Evolutionary conservation across 148 eudicot species (phyloP).

Genomic region (Spergularia bocconei): DNA sequence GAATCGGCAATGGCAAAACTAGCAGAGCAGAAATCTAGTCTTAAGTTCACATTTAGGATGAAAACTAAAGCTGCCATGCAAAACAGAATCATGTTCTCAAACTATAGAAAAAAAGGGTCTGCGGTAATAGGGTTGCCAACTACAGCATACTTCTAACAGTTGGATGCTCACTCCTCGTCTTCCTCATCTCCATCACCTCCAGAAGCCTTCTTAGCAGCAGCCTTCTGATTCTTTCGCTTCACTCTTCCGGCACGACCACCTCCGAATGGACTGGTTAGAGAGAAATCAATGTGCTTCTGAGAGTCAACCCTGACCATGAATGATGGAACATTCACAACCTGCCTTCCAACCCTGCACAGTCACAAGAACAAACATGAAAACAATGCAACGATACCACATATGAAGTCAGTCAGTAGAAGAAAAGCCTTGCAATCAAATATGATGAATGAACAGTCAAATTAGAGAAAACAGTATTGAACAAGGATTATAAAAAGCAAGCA

Average conservation of each 20-base stretch:
- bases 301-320: conserved; percentile 64
- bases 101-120: not conserved
- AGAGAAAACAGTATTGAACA: too few species aligned
- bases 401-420: too few species aligned
- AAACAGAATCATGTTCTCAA: conserved; percentile 1
- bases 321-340: conserved; percentile 52
- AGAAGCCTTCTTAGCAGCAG: conserved; percentile 54
- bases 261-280: conserved; percentile 57
- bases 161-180: conserved; percentile 42
- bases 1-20: conserved; percentile 1
- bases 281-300: conserved; percentile 52
- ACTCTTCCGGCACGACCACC: conserved; percentile 60
- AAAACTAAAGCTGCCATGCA: conserved; percentile 1
- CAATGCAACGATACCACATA: too few species aligned
- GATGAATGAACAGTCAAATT: too few species aligned
- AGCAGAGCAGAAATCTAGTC: conserved; percentile 8
- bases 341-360: conserved; percentile 44
- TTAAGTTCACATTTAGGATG: conserved; percentile 9
- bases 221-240: conserved; percentile 52
- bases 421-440: too few species aligned
- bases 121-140: not conserved
- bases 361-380: not conserved
- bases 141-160: not conserved
- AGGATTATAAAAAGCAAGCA: too few species aligned
- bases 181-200: conserved; percentile 59